Base-by-base conservation (phyloP, 441 rosid species). In the Pelargonium hybrid region DNA sequence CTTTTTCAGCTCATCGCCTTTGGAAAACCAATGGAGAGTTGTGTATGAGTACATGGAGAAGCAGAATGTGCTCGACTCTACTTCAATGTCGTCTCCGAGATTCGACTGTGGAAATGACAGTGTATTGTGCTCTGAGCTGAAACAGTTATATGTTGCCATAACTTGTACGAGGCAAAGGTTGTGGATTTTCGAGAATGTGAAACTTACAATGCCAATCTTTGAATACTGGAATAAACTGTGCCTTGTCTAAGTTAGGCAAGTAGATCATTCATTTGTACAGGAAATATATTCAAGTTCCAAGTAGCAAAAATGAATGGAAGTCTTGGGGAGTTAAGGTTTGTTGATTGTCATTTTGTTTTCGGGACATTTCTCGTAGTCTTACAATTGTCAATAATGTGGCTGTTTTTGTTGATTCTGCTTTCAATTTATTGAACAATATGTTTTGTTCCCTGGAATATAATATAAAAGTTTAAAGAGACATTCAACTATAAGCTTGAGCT, bases 41-140 rank as follows among this genome's bases (percentile, higher is more conserved):
- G 23, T 76, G 4, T 71, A 76, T 18, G 48, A 18, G 20, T 76
- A 34, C 31, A 67, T 71, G 75, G 39, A 71, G 72, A 50, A 64
- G 4, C 23, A 26, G 43, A 29, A 63, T 23, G 47, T 76, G 75
- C 43, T 67, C 1, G 39, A 48, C 18, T 10, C 25, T 14, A 31
- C 25, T 13, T 65, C 41, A 6, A 17, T 2, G 45, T 31, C 69
- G 8, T 67, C 25, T 45, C 75, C 75, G 20, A 20, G 13, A 15
- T 68, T 71, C 2, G 31, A 47, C 2, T 57, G 56, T 0, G 69
- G 56, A 13, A 68, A 69, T 54, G 75, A 76, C 68, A 25, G 59
- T 41, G 54, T 76, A 20, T 47, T 68, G 25, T 76, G 75, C 69
- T 71, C 79, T 14, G 75, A 76, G 65, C 41, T 76, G 65, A 76